A percentile compares a stretch with the other conserved stretches of the same genome.
Evolutionary conservation across 2,329 filamentous ascomycete genomes (phyloP).

Genomic region (Colletotrichum limetticola): DNA sequence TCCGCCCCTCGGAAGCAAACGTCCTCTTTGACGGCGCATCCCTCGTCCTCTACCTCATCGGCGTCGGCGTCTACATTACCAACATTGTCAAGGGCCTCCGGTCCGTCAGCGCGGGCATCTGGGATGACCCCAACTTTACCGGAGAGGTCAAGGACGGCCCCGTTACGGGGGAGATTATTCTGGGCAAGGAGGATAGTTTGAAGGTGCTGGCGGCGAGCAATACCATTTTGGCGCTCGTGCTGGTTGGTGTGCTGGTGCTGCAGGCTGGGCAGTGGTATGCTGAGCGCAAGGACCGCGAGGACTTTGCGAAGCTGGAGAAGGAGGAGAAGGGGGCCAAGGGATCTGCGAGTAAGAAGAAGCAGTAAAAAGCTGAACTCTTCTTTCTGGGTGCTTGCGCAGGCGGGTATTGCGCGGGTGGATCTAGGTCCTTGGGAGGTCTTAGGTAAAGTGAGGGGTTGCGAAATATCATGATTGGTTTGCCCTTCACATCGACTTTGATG

Average conservation of each 20-base stretch:
- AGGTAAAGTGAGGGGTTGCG: neutral
- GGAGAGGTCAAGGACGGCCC: slow-evolving; percentile 50
- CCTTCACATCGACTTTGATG: neutral
- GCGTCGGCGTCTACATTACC: slow-evolving; percentile 90
- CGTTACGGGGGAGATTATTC: slow-evolving; percentile 70
- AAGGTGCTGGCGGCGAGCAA: slow-evolving; percentile 94
- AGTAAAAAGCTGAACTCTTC: neutral
- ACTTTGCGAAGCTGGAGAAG: slow-evolving; percentile 73
- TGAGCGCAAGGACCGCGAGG: slow-evolving; percentile 89
- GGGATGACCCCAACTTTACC: slow-evolving; percentile 52
- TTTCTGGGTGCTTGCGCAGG: neutral
- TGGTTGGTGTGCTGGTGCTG: slow-evolving; percentile 90
- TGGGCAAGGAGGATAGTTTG: slow-evolving; percentile 88
- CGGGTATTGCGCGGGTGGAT: neutral
- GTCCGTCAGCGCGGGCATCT: slow-evolving; percentile 80
- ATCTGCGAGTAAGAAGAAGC: slow-evolving; percentile 35
- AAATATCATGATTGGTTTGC: too few relatives aligned
- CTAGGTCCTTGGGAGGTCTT: neutral
- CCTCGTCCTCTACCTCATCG: slow-evolving; percentile 84
- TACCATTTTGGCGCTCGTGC: slow-evolving; percentile 91
- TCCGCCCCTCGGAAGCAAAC: slow-evolving; percentile 92
- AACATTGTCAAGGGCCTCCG: slow-evolving; percentile 97
- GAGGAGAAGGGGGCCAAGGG: slow-evolving; percentile 46
- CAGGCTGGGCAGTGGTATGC: slow-evolving; percentile 99
- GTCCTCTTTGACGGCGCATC: slow-evolving; percentile 92